phyloP scores from a whole-genome alignment of 2,329 filamentous ascomycete genomes.

The Cladosporium sp. region DNA sequence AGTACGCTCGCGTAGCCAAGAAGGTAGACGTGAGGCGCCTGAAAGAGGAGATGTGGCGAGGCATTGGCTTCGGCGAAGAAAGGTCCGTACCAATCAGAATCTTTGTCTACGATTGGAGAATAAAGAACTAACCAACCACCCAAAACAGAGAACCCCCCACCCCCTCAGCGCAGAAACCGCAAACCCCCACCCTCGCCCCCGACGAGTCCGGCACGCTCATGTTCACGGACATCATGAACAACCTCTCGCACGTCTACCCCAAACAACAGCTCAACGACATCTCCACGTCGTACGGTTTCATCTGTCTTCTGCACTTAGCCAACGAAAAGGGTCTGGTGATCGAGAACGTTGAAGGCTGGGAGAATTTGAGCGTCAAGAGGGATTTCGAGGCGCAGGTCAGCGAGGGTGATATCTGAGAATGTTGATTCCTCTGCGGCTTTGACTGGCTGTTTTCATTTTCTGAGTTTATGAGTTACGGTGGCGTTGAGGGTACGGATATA shows the following conservation, averaged over 20 bases:
- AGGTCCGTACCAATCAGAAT: conserved; percentile 17
- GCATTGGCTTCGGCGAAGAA: conserved; percentile 18
- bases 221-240: conserved; percentile 91
- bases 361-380: conserved; percentile 45
- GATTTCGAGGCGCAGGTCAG: conserved; percentile 29
- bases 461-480: not conserved
- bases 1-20: conserved; percentile 62
- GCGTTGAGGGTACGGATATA: not conserved
- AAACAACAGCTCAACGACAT: conserved; percentile 87
- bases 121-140: too few relatives aligned
- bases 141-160: conserved; percentile 30
- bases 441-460: not conserved
- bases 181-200: conserved; percentile 24
- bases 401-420: conserved; percentile 4
- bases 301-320: conserved; percentile 82
- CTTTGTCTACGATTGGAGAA: too few relatives aligned
- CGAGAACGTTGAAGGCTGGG: conserved; percentile 53
- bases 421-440: too few relatives aligned
- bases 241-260: conserved; percentile 79
- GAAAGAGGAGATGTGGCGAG: conserved; percentile 62
- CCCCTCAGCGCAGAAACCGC: conserved; percentile 30
- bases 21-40: conserved; percentile 62
- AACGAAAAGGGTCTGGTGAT: conserved; percentile 89
- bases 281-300: conserved; percentile 90
- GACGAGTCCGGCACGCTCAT: conserved; percentile 57